Conservation (phyloP, 306 rosid genomes). For the Betula pendula region DNA sequence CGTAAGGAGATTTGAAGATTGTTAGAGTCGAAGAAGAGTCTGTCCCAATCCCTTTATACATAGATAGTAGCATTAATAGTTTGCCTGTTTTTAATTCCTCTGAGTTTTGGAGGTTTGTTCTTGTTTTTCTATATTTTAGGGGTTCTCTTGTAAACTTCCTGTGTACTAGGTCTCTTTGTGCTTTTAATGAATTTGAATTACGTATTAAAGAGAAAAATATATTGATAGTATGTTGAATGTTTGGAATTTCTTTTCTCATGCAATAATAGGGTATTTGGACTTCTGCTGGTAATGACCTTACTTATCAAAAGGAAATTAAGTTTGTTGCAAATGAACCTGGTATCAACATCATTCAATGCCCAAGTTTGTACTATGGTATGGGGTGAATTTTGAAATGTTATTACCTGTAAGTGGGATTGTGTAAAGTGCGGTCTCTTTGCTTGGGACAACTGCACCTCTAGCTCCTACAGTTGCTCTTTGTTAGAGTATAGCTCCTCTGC, state of each 20-base stretch:
- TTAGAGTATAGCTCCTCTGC: constrained; percentile 8
- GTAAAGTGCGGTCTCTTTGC: background rate
- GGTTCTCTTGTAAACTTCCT: too few species aligned
- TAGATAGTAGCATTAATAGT: too few species aligned
- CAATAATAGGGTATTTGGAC: background rate
- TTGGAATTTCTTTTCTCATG: background rate
- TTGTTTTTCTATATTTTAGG: too few species aligned
- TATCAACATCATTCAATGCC: background rate
- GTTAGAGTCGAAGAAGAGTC: too few species aligned
- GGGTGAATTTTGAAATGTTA: background rate
- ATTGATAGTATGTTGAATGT: background rate
- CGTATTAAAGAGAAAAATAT: too few species aligned
- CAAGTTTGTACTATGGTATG: background rate
- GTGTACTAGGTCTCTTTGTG: too few species aligned
- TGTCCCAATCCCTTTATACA: too few species aligned
- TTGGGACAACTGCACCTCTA: background rate
- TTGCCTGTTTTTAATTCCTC: too few species aligned
- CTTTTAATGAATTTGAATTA: too few species aligned
- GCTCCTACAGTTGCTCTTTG: background rate
- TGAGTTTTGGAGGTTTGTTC: too few species aligned
- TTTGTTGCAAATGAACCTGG: background rate
- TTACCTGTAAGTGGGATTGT: background rate
- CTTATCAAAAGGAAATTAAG: background rate
- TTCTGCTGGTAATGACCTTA: background rate
- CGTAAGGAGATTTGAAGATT: too few species aligned